Conservation (phyloP, 257 asterid species). For the Jaltomata sinuosa region DNA sequence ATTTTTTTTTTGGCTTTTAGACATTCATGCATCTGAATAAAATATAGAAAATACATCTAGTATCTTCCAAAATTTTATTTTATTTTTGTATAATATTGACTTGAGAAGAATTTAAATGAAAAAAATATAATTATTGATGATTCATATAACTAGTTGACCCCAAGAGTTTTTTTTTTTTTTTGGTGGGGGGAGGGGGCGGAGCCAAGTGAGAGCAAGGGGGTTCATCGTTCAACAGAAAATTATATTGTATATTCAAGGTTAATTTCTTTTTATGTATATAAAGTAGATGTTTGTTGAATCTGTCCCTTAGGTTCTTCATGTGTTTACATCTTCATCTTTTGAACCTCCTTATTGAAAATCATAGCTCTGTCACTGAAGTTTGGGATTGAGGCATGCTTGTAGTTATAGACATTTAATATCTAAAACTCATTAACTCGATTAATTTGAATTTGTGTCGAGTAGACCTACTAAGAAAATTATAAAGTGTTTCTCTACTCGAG, state of each 20-base stretch:
- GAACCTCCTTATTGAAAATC: too few relatives aligned
- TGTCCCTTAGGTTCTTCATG: too few relatives aligned
- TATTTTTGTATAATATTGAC: background rate
- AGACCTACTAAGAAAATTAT: background rate
- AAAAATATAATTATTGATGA: background rate
- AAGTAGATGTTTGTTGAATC: too few relatives aligned
- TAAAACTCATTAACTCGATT: background rate
- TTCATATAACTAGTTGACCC: background rate
- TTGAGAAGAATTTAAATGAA: background rate
- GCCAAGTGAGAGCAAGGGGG: too few relatives aligned
- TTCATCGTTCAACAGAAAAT: too few relatives aligned
- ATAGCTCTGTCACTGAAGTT: background rate
- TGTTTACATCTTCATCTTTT: too few relatives aligned
- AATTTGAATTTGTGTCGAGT: fast-evolving
- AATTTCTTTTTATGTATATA: too few relatives aligned
- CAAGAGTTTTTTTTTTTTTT: background rate
- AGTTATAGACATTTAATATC: background rate
- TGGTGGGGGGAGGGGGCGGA: too few relatives aligned
- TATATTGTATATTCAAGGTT: too few relatives aligned
- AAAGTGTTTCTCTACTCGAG: background rate
- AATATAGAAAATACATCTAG: background rate
- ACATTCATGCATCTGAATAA: background rate
- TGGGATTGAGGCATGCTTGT: background rate
- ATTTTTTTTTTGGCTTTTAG: background rate
- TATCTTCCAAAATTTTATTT: background rate